Evolutionary conservation across 83 land plant species (phyloP).

Genomic region (Picea abies): DNA sequence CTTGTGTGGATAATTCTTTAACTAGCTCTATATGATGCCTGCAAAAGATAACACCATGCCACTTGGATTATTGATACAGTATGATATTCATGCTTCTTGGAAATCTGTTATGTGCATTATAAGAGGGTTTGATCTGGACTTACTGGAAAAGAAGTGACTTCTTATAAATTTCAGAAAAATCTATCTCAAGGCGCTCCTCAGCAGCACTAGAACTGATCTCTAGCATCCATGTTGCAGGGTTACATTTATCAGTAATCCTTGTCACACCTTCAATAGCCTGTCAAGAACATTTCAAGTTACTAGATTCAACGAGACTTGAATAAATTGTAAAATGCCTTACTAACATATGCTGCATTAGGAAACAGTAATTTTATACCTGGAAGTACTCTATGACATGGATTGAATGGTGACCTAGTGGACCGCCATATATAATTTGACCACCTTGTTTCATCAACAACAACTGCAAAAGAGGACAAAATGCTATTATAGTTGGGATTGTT

Average conservation of each 20-base stretch:
- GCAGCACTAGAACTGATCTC: constrained; percentile 33
- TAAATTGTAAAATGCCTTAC: background rate
- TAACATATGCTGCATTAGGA: background rate
- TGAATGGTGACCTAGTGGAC: constrained; percentile 61
- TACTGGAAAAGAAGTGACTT: constrained; percentile 15
- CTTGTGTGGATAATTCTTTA: constrained; percentile 29
- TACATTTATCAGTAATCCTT: constrained; percentile 17
- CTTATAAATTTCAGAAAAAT: constrained; percentile 25
- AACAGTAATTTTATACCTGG: constrained; percentile 40
- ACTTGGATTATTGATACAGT: background rate
- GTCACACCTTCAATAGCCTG: constrained; percentile 18
- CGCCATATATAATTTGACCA: constrained; percentile 68
- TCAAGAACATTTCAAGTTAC: background rate
- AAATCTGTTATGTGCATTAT: background rate
- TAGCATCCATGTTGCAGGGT: constrained; percentile 51
- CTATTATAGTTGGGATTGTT: background rate
- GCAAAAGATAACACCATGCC: background rate
- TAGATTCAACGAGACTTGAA: background rate
- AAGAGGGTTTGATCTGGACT: background rate
- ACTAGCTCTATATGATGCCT: constrained; percentile 35
- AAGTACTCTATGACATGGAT: constrained; percentile 53
- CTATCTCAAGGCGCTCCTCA: constrained; percentile 25
- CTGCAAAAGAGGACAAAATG: constrained; percentile 26
- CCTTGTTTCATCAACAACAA: constrained; percentile 55
- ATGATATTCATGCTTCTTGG: background rate